Evolutionary conservation across 805 yeast species (phyloP), one percentile per base, ranked within the genome.

Genomic region (Starmerella etchellsii): DNA sequence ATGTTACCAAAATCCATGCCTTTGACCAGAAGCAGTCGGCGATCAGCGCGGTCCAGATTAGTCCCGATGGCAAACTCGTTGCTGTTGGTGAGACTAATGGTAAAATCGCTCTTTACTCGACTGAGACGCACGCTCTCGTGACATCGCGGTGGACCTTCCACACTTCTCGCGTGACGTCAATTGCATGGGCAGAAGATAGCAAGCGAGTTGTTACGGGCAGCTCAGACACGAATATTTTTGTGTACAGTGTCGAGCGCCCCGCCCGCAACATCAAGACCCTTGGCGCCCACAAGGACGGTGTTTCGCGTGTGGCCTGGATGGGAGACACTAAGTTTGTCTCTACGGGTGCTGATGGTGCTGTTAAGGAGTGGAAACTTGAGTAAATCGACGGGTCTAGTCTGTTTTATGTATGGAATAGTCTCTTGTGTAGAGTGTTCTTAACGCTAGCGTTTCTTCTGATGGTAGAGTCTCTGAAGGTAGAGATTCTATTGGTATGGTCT

Each of bases 71-170:
- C 7, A 59, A 66, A 41, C 71, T 63, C 45, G 66, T 80, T 15
- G 97, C 97, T 1, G 81, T 79, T 21, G 96, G 95, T 39, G 96
- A 87, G 54, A 68, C 69, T 4, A 67, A 79, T 39, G 98, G 98
- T 26, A 91, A 88, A 59, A 83, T 85, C 49, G 62, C 78, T n/a
- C 66, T 87, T 28, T 84, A 74, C 60, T 69, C 74, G 48, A n/a
- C 15, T 10, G 30, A 18, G 22, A 57, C 75, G 6, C 58, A 57
- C 2, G 76, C 74, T 30, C 63, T 82, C 7, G 53, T 59, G 16
- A 84, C 97, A 2, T 74, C 93, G 0, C 73, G 96, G 57, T 91
- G 99, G 99, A 78, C 94, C 0, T 88, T 83, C 75, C 96, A 91
- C 58, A 81, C 87, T 2, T 78, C 94, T 42, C 76, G 72, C 41